phyloP scores from a whole-genome alignment of 78 protist species.

The Dictyostelium capitatum region DNA sequence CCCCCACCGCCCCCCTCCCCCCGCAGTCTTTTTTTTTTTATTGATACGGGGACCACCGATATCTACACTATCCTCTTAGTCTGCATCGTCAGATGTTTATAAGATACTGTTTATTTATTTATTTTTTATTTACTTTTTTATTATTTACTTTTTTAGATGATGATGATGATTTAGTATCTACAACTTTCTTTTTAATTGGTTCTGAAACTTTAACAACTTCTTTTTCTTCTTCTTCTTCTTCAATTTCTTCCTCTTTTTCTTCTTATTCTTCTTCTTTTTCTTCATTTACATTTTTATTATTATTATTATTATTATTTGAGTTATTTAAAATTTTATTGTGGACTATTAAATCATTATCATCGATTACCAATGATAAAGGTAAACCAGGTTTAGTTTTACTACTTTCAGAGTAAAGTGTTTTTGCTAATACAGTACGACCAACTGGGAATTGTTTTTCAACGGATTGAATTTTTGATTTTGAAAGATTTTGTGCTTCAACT shows the following conservation, averaged over 20 bases:
- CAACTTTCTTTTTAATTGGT: neutral
- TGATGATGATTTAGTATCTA: neutral
- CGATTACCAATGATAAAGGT: neutral
- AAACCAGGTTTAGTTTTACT: constrained; percentile 10
- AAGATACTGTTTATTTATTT: too few species aligned
- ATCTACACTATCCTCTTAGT: neutral
- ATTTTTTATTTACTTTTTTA: neutral
- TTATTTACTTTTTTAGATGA: constrained; percentile 8
- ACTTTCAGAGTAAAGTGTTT: neutral
- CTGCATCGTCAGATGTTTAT: too few species aligned
- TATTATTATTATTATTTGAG: neutral
- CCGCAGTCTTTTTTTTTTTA: too few species aligned
- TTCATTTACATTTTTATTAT: neutral
- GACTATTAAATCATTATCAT: neutral
- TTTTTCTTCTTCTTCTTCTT: neutral
- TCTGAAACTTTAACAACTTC: neutral
- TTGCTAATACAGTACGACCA: constrained; percentile 25
- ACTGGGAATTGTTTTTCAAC: constrained; percentile 24
- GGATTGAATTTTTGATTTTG: neutral
- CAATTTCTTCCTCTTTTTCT: neutral
- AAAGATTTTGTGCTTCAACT: constrained; percentile 19
- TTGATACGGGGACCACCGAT: too few species aligned
- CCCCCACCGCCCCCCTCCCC: too few species aligned
- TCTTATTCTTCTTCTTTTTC: neutral
- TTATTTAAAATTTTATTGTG: neutral